Evolutionary conservation across 192 early-diverging fungal species (phyloP).

Genomic region (Chytriomyces hyalinus): DNA sequence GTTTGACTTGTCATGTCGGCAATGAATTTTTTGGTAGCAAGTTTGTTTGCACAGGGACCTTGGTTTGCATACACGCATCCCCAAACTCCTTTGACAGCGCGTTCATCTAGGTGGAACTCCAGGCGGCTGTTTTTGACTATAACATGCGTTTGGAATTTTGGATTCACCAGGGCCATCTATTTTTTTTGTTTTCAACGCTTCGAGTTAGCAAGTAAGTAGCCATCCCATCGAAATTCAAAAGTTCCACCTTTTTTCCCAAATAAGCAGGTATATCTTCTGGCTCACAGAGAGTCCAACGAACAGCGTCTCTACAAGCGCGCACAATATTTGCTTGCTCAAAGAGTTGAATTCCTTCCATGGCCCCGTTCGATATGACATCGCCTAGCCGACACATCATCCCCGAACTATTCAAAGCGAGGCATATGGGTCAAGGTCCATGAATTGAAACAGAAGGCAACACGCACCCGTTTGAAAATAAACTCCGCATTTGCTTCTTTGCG

Average conservation of each 20-base stretch:
- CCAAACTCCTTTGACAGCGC: slow-evolving; percentile 18
- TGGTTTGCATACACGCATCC: slow-evolving; percentile 37
- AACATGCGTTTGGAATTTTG: not conserved
- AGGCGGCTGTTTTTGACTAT: slow-evolving; percentile 9
- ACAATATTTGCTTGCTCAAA: slow-evolving; percentile 55
- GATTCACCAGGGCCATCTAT: slow-evolving; percentile 17
- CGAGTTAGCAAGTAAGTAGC: too few relatives aligned
- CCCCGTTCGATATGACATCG: slow-evolving; percentile 51
- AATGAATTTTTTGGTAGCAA: slow-evolving; percentile 22
- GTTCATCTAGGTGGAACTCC: slow-evolving; percentile 15
- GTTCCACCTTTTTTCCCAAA: slow-evolving; percentile 49
- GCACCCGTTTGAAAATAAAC: slow-evolving; percentile 58
- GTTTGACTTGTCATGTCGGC: slow-evolving; percentile 44
- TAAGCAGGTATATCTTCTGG: slow-evolving; percentile 52
- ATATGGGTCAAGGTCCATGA: slow-evolving; percentile 1
- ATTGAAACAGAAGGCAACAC: slow-evolving; percentile 1
- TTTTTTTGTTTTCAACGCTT: not conserved
- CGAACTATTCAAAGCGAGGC: slow-evolving; percentile 33
- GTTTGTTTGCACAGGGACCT: slow-evolving; percentile 36
- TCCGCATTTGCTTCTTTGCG: slow-evolving; percentile 47
- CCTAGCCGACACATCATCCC: slow-evolving; percentile 59
- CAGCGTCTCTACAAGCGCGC: slow-evolving; percentile 49
- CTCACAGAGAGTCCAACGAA: slow-evolving; percentile 41
- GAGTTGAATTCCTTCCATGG: slow-evolving; percentile 46
- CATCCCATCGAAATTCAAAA: not conserved